Base-by-base conservation (phyloP, 257 asterid species). In the Salvia miltiorrhiza region DNA sequence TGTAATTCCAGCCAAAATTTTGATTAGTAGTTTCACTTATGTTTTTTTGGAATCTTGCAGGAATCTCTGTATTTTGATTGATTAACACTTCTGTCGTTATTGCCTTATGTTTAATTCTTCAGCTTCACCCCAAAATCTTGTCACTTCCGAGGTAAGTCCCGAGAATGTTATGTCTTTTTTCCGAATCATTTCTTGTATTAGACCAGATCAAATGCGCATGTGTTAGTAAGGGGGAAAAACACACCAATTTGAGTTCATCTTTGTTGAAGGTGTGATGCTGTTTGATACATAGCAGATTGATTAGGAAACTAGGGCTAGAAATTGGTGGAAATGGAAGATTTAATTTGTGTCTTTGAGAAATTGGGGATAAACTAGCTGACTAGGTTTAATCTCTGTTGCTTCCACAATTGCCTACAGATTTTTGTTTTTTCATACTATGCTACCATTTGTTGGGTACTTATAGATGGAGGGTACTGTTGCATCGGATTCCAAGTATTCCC, bases 401-500 rank as follows among this genome's bases (percentile, higher is more conserved):
- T 33, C 40, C 20, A 2, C 16, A 37, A 30, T 49, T 9, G 32
- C 47, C 35, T 33, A 7, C 26, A 24, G 20, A 48, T 23, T 20
- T 45, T 63, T 26, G 47, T 30, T 9, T 19, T n/a, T n/a, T n/a
- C n/a, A 49, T 20, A 54, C 0, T 62, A 69, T 71, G 8, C 52
- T 41, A 61, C 63, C 68, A 78, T 28, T 77, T 72, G 32, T 56
- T 70, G 30, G 58, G 49, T 65, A 58, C 70, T 78, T 63, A 76
- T 67, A 65, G 70, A 67, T 63, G 77, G 95, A 80, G 8, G 67
- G 81, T 52, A 67, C 50, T 3, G 57, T 26, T 11, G 69, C 24
- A 8, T 70, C 81, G 24, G 71, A 39, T 53, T 52, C 66, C 23
- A 90, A 83, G 61, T 77, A 81, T 37, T 68, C 80, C 0, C 71